Conservation (phyloP, 2,329 filamentous ascomycete species). For the Chalaropsis ovoidea region DNA sequence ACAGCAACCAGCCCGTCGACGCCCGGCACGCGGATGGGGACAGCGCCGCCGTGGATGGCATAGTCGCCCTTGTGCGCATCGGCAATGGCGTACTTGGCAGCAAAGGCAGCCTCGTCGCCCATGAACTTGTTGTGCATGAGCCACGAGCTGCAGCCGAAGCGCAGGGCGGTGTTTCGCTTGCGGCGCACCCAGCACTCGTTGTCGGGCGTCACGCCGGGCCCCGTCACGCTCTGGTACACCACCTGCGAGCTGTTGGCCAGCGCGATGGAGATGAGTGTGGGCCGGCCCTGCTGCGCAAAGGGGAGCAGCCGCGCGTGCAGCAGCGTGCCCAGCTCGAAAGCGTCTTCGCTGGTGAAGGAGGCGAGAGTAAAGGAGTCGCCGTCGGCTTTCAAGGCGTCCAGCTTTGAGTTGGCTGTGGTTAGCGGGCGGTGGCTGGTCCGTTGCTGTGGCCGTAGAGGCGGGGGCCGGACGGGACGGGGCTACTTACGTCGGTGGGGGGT, state of each 20-base stretch:
- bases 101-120: conserved; percentile 55
- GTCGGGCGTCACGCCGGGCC: conserved; percentile 58
- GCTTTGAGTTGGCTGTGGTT: conserved; percentile 18
- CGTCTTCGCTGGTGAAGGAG: conserved; percentile 53
- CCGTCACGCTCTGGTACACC: conserved; percentile 60
- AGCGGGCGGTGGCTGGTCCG: background rate
- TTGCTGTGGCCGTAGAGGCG: background rate
- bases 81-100: conserved; percentile 53
- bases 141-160: conserved; percentile 63
- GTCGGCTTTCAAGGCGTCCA: conserved; percentile 29
- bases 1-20: conserved; percentile 68
- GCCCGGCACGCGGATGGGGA: conserved; percentile 60
- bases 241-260: conserved; percentile 49
- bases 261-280: conserved; percentile 54
- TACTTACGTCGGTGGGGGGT: background rate
- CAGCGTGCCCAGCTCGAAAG: conserved; percentile 54
- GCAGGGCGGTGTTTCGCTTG: conserved; percentile 61
- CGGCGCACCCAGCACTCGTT: conserved; percentile 60
- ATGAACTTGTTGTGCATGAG: conserved; percentile 57
- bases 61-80: conserved; percentile 49
- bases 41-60: conserved; percentile 68
- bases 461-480: background rate
- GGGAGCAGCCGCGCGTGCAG: conserved; percentile 53
- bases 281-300: conserved; percentile 36
- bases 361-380: conserved; percentile 39